These are phyloP conservation scores for Exophiala phaeomuriformis DNA, from an alignment of 2,329 filamentous ascomycete species.

Conservation along the genomic window DNA sequence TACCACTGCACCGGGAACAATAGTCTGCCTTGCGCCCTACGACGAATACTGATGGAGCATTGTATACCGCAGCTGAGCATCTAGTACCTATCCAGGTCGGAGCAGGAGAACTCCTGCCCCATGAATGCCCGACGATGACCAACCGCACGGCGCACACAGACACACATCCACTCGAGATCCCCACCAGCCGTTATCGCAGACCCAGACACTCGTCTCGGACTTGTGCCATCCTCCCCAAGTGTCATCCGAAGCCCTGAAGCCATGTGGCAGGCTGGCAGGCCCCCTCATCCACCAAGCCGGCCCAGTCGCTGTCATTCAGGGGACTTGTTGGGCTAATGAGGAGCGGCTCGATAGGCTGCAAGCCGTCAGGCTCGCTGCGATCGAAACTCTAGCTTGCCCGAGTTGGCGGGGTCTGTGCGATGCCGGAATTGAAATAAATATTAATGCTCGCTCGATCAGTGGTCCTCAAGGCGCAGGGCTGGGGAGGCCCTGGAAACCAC, in stretches of 20 bases:
- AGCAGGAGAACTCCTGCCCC: not conserved
- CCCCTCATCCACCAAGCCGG: not conserved
- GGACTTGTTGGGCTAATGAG: no score
- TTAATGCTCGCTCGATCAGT: not conserved
- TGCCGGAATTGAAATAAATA: not conserved
- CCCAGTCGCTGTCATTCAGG: not conserved
- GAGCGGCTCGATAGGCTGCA: no score
- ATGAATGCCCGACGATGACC: not conserved
- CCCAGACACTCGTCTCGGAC: not conserved
- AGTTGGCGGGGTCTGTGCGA: not conserved
- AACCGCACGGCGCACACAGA: not conserved
- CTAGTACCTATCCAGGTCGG: not conserved
- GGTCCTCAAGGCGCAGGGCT: not conserved
- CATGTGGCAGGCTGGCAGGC: slow-evolving; percentile 10
- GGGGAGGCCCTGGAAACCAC: not conserved
- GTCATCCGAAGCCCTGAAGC: not conserved
- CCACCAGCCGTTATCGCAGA: slow-evolving; percentile 3
- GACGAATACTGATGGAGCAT: no score
- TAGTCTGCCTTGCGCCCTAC: no score
- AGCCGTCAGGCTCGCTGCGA: not conserved
- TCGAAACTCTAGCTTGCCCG: not conserved
- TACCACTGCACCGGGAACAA: no score
- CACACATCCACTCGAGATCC: not conserved
- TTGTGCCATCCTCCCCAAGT: not conserved
- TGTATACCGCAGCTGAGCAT: no score